Evolutionary conservation across 495 filamentous ascomycete genomes (phyloP).

Genomic region (Aspergillus bridgeri): DNA sequence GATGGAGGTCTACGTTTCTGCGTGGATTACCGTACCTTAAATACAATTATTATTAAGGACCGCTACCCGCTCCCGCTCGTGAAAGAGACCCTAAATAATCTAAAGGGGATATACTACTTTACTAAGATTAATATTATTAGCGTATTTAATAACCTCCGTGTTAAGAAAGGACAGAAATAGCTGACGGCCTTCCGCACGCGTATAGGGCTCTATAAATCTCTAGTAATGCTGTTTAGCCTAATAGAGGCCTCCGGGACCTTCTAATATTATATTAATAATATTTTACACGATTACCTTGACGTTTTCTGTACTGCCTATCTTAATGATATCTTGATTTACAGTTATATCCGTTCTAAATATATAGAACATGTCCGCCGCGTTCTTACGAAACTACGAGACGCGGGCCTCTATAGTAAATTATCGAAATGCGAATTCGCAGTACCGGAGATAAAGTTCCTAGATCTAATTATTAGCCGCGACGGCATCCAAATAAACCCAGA

Average conservation of each 20-base stretch:
- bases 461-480: conserved; percentile 18
- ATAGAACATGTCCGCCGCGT: conserved; percentile 16
- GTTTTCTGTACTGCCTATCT: conserved; percentile 29
- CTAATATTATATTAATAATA: conserved; percentile 30
- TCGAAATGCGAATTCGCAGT: conserved; percentile 31
- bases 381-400: conserved; percentile 12
- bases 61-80: conserved; percentile 44
- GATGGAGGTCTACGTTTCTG: conserved; percentile 36
- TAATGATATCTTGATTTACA: conserved; percentile 36
- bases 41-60: conserved; percentile 41
- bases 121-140: conserved; percentile 45
- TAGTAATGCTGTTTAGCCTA: conserved; percentile 20
- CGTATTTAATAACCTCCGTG: conserved; percentile 37
- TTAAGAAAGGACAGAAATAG: conserved; percentile 22
- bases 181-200: conserved; percentile 33
- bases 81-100: conserved; percentile 32
- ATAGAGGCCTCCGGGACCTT: conserved; percentile 19
- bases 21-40: conserved; percentile 44
- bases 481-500: conserved; percentile 19
- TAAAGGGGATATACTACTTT: conserved; percentile 32
- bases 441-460: conserved; percentile 19
- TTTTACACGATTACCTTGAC: conserved; percentile 20
- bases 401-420: conserved; percentile 16
- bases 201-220: conserved; percentile 27
- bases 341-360: conserved; percentile 23